A percentile compares a stretch with the other conserved stretches of the same genome.
These are phyloP conservation scores for Gaultheria prostrata DNA, from an alignment of 148 eudicot genomes.

Conservation along the genomic window DNA sequence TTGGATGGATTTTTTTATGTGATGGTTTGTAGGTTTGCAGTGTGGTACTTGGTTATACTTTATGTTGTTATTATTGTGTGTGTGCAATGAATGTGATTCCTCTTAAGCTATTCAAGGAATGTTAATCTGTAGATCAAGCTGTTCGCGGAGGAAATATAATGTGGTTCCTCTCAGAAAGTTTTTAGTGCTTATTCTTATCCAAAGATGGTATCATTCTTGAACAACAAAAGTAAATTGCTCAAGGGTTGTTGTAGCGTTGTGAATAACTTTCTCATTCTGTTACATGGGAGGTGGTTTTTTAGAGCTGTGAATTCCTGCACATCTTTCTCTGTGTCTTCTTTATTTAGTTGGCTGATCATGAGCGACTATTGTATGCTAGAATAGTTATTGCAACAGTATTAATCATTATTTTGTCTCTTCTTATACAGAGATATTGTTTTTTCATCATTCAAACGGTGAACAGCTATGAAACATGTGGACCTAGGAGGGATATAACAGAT, in stretches of 20 bases:
- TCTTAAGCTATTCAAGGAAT: neutral
- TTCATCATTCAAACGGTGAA: constrained; percentile 69
- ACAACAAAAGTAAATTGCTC: neutral
- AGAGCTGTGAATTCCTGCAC: neutral
- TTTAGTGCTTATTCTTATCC: constrained; percentile 1
- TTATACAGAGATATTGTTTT: constrained; percentile 65
- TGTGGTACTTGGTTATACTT: neutral
- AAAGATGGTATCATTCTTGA: neutral
- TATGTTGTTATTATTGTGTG: neutral
- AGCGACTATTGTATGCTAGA: neutral
- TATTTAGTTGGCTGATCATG: neutral
- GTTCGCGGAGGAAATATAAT: neutral
- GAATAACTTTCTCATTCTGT: neutral
- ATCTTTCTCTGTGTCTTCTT: neutral
- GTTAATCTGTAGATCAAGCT: neutral
- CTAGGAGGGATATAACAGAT: constrained; percentile 66
- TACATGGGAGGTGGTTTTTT: neutral
- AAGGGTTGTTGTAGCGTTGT: neutral
- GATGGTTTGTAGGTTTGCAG: neutral
- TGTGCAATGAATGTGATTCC: constrained; percentile 1
- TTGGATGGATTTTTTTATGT: neutral
- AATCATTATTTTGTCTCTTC: constrained; percentile 7
- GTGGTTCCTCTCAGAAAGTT: neutral
- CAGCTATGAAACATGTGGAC: constrained; percentile 84
- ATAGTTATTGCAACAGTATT: neutral